phyloP scores from a whole-genome alignment of 202 grass and related monocot genomes.

The Elaeis oleifera region DNA sequence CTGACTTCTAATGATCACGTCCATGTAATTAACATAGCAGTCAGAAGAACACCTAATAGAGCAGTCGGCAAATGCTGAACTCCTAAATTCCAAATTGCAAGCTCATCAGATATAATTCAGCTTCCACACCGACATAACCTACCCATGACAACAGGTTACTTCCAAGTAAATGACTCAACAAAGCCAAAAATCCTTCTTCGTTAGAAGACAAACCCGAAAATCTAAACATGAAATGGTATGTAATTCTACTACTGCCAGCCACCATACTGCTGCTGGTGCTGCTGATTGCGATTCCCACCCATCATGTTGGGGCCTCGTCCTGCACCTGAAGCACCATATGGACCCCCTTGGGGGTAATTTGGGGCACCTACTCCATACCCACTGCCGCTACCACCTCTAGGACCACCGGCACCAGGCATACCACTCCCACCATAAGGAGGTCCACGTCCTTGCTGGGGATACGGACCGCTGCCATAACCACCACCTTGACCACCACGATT shows the following conservation, averaged over 20 bases:
- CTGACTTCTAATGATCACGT: no score
- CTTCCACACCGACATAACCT: no score
- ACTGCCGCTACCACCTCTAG: conserved; percentile 32
- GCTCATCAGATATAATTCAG: no score
- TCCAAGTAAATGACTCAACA: no score
- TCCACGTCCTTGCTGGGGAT: conserved; percentile 57
- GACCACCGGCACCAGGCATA: conserved; percentile 38
- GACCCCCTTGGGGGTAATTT: conserved; percentile 57
- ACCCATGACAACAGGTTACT: no score
- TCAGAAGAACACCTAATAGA: no score
- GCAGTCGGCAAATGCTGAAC: no score
- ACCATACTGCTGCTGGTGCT: conserved; percentile 30
- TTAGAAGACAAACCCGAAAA: no score
- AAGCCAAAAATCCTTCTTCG: no score
- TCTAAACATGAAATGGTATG: no score
- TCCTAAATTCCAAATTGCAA: no score
- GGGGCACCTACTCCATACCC: conserved; percentile 46
- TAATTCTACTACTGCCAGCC: conserved; percentile 42
- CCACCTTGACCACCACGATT: conserved; percentile 65
- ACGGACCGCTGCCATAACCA: conserved; percentile 48
- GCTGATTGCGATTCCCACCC: conserved; percentile 47
- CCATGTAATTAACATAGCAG: no score
- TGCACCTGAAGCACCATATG: conserved; percentile 46
- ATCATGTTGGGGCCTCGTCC: conserved; percentile 52
- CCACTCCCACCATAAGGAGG: conserved; percentile 47